Conservation (phyloP, 345 rosid genomes). For the Arabis hirsuta region DNA sequence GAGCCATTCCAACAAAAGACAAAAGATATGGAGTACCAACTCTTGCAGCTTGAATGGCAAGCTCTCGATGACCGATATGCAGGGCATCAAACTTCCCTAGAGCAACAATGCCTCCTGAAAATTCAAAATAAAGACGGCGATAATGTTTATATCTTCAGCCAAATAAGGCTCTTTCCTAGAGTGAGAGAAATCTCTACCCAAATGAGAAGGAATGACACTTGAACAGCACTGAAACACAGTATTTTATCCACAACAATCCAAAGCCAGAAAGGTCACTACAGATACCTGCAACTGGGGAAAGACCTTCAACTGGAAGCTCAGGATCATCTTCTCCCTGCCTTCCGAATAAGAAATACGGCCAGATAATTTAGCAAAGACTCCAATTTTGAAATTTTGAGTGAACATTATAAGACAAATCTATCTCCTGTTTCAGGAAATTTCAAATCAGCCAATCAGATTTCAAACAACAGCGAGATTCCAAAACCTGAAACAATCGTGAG, state of each 20-base stretch:
- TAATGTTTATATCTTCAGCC: neutral
- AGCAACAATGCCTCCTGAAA: slow-evolving; percentile 80
- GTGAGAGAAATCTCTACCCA: neutral
- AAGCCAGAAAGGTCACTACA: neutral
- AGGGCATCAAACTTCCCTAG: slow-evolving; percentile 92
- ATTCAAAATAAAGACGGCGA: neutral
- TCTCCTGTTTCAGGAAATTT: too few relatives aligned
- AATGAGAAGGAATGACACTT: neutral
- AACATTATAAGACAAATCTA: too few relatives aligned
- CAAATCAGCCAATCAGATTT: too few relatives aligned
- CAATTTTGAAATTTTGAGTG: neutral
- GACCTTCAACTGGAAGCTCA: slow-evolving; percentile 52
- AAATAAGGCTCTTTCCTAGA: neutral
- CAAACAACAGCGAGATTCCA: neutral
- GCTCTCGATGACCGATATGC: slow-evolving; percentile 86
- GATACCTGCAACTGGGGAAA: slow-evolving; percentile 69
- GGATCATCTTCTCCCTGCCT: slow-evolving; percentile 63
- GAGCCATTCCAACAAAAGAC: slow-evolving; percentile 85
- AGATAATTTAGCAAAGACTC: slow-evolving; percentile 41
- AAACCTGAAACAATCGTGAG: slow-evolving; percentile 58
- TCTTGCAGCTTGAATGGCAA: slow-evolving; percentile 84
- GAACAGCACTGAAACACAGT: neutral
- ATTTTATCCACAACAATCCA: too few relatives aligned
- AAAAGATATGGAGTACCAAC: slow-evolving; percentile 70
- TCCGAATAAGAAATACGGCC: slow-evolving; percentile 36